Conservation (phyloP, 495 filamentous ascomycete species). For the Sordaria brevicollis region DNA sequence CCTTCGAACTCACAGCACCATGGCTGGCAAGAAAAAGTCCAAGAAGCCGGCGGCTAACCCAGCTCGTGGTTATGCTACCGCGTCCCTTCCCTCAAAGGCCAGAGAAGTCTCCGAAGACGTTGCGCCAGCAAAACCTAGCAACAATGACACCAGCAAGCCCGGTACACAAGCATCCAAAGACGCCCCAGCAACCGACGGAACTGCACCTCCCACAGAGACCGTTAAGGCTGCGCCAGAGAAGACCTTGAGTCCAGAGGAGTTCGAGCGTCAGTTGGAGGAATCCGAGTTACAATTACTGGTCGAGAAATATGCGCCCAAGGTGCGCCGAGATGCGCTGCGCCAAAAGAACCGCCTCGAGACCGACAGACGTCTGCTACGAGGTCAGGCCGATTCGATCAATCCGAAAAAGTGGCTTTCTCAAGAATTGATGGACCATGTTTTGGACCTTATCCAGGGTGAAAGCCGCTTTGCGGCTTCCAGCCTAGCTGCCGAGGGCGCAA, state of each 20-base stretch:
- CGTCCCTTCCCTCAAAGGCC: slow-evolving; percentile 64
- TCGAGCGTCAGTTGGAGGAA: slow-evolving; percentile 71
- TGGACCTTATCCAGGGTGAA: slow-evolving; percentile 49
- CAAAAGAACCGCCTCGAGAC: slow-evolving; percentile 65
- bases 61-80: slow-evolving; percentile 84
- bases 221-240: slow-evolving; percentile 35
- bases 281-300: slow-evolving; percentile 73
- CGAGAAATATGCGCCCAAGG: slow-evolving; percentile 67
- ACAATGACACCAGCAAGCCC: slow-evolving; percentile 13
- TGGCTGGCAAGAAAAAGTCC: slow-evolving; percentile 81
- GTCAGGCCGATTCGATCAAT: slow-evolving; percentile 58
- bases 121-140: slow-evolving; percentile 4
- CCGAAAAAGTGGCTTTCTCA: slow-evolving; percentile 68
- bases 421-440: slow-evolving; percentile 65
- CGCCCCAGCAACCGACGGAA: slow-evolving; percentile 18
- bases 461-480: slow-evolving; percentile 37
- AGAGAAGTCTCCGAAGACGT: slow-evolving; percentile 32
- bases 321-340: slow-evolving; percentile 53
- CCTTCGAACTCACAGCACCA: slow-evolving; percentile 21
- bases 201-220: slow-evolving; percentile 23
- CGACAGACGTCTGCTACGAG: slow-evolving; percentile 64
- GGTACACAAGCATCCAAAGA: slow-evolving; percentile 25
- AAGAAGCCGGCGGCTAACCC: slow-evolving; percentile 78
- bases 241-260: slow-evolving; percentile 65
- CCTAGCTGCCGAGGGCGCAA: slow-evolving; percentile 26